Evolutionary conservation across 495 filamentous ascomycete species (phyloP).

Genomic region (Lepraria neglecta): DNA sequence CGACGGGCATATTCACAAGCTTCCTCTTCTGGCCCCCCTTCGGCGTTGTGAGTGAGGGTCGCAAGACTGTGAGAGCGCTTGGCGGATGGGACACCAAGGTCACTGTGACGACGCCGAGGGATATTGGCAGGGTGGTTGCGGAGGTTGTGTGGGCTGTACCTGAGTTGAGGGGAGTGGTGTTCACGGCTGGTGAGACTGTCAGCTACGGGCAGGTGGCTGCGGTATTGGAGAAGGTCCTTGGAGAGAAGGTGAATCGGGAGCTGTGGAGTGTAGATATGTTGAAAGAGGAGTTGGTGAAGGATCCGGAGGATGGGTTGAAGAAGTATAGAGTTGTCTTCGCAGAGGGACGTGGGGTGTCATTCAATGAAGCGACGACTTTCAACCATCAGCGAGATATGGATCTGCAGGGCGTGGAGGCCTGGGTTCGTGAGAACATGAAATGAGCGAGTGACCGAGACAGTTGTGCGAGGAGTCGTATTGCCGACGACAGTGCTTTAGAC

Average conservation of each 20-base stretch:
- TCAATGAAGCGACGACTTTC: constrained; percentile 46
- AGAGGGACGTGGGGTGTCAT: constrained; percentile 44
- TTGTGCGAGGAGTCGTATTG: no score
- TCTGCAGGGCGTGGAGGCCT: constrained; percentile 39
- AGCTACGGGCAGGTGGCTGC: constrained; percentile 47
- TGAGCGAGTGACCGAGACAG: neutral
- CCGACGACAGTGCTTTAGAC: no score
- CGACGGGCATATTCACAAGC: constrained; percentile 58
- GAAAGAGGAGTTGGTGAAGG: constrained; percentile 34
- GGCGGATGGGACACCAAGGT: constrained; percentile 51
- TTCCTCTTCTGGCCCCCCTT: constrained; percentile 55
- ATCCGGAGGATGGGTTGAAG: constrained; percentile 44
- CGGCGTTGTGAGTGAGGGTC: constrained; percentile 44
- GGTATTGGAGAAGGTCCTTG: constrained; percentile 39
- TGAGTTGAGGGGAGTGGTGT: constrained; percentile 39
- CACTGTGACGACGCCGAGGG: constrained; percentile 50
- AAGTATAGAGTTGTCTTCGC: constrained; percentile 60
- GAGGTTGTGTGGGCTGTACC: constrained; percentile 38
- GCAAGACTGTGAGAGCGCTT: constrained; percentile 41
- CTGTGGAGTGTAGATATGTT: constrained; percentile 40
- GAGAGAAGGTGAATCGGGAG: constrained; percentile 40
- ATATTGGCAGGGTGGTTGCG: constrained; percentile 54
- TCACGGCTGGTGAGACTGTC: constrained; percentile 53
- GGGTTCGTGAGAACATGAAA: constrained; percentile 18
- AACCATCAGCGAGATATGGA: constrained; percentile 42